These are phyloP conservation scores for Lolium perenne DNA, from an alignment of 176 grass and related monocot genomes.

Conservation along the genomic window DNA sequence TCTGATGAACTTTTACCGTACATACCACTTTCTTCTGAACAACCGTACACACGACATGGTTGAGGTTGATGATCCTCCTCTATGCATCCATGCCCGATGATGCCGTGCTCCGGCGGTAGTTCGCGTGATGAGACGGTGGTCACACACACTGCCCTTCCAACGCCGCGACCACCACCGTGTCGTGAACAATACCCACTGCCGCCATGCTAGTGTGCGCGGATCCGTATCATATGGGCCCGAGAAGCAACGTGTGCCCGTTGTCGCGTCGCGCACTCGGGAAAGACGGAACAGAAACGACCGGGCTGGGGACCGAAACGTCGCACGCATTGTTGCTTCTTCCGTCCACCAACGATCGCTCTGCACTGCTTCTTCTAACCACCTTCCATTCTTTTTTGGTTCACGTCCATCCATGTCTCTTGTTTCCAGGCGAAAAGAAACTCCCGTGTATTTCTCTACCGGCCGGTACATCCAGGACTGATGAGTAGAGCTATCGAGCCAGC, in stretches of 20 bases:
- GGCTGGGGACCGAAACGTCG: background rate
- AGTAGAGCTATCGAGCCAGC: conserved; percentile 36
- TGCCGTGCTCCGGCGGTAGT: background rate
- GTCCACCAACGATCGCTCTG: background rate
- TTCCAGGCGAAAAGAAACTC: background rate
- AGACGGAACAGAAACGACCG: background rate
- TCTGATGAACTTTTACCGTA: no score
- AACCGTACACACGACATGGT: no score
- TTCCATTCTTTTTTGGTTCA: conserved; percentile 42
- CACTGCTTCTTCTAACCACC: background rate
- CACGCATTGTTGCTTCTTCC: background rate
- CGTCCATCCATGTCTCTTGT: conserved; percentile 34
- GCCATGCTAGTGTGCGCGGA: background rate
- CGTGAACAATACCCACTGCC: no score
- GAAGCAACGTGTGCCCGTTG: conserved; percentile 17
- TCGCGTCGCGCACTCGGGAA: conserved; percentile 9
- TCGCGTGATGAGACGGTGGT: background rate
- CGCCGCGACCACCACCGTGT: background rate
- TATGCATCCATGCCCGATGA: no score
- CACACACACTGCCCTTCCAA: background rate
- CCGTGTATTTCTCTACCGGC: no score
- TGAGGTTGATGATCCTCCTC: no score
- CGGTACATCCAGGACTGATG: no score
- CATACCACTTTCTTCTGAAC: no score
- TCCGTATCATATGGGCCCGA: background rate